Evolutionary conservation across 768 basidiomycete genomes (phyloP).

Genomic region (Mycena metata): DNA sequence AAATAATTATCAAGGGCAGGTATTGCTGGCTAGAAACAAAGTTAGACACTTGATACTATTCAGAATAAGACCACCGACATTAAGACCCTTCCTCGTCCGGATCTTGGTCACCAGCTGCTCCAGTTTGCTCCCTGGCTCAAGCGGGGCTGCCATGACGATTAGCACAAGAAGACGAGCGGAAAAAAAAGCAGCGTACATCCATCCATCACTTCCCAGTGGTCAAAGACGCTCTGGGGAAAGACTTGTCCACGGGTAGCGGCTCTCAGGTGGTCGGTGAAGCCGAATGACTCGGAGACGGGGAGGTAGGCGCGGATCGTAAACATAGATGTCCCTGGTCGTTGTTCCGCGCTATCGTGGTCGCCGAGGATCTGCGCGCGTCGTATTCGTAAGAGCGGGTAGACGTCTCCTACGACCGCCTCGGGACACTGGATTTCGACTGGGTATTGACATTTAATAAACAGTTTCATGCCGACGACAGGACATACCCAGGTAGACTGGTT

Average conservation of each 20-base stretch:
- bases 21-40: not conserved
- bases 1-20: conserved; percentile 18
- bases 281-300: conserved; percentile 92
- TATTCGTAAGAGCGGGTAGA: conserved; percentile 93
- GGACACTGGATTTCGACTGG: conserved; percentile 97
- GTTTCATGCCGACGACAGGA: not conserved
- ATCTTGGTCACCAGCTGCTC: conserved; percentile 86
- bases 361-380: conserved; percentile 96
- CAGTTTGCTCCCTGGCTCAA: conserved; percentile 92
- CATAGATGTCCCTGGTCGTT: conserved; percentile 98
- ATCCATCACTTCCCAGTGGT: conserved; percentile 90
- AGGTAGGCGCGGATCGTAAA: conserved; percentile 98
- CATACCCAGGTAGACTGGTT: conserved; percentile 93
- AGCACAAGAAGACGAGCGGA: conserved; percentile 1
- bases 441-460: not conserved
- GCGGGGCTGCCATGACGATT: conserved; percentile 63
- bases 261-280: conserved; percentile 96
- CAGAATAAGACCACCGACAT: conserved; percentile 58
- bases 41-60: not conserved
- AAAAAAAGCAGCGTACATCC: conserved; percentile 66
- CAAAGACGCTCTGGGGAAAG: conserved; percentile 96
- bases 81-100: conserved; percentile 95
- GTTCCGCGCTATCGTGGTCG: conserved; percentile 78
- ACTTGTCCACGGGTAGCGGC: conserved; percentile 95
- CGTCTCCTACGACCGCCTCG: conserved; percentile 96